Evolutionary conservation across 768 basidiomycete genomes (phyloP), one percentile per base, ranked within the genome.

Genomic region (Suillus weaverae): DNA sequence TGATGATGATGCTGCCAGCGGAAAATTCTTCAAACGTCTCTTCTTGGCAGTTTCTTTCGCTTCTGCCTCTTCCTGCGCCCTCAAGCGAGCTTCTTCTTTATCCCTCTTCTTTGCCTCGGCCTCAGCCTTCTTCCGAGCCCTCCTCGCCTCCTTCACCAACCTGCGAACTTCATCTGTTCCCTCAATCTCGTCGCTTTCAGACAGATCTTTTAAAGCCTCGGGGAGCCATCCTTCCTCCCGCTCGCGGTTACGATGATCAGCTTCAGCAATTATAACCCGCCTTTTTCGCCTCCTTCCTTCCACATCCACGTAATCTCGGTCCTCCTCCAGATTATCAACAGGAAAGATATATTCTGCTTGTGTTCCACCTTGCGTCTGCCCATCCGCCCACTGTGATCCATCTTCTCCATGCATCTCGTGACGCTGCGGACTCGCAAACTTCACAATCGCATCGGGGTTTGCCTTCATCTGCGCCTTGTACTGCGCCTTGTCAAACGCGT

Each of bases 361-460:
- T 3, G 68, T 74, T 22, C 4, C 51, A 13, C 46, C 63, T 43
- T 62, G 46, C 0, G 60, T 44, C 11, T 41, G 66, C 35, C 75
- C 79, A 22, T 78, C 77, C 38, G 69, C 70, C 53, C 77, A 74
- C 14, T 68, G 71, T 3, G 67, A 66, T 48, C 71, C 72, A 6
- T 68, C 63, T 67, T 76, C 75, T 43, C 70, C 72, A 62, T 66
- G 65, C 26, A 41, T 18, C 64, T 62, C 22, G 56, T n/a, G 70
- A 36, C 67, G 72, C n/a, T 41, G 71, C 26, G 80, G 78, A 70
- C 80, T 81, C 55, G 70, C 74, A 32, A 81, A 63, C 62, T 84
- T 86, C 53, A 92, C 81, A 50, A 92, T 85, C 1, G 91, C 91
- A 26, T 92, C 91, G 3, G 89, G 90, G 66, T 81, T 83, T 1